These are phyloP conservation scores for Mycena venus DNA, from an alignment of 768 basidiomycete species.

Conservation along the genomic window DNA sequence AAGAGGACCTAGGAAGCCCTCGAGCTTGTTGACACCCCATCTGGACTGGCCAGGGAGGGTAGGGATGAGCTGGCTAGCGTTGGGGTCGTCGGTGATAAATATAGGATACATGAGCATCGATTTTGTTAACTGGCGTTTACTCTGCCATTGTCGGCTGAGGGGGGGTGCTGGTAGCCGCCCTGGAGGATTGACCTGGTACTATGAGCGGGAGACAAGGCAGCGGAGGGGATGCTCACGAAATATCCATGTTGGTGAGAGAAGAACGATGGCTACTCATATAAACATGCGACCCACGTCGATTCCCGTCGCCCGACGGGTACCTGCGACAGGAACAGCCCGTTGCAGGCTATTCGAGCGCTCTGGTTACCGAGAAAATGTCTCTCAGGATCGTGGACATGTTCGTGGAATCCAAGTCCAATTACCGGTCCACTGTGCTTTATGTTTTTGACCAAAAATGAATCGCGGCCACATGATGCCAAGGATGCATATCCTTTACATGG, in stretches of 20 bases:
- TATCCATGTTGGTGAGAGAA: conserved; percentile 51
- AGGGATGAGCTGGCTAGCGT: conserved; percentile 83
- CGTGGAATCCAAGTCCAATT: no score
- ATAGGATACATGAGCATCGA: conserved; percentile 99
- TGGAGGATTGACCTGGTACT: conserved; percentile 82
- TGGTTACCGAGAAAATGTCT: no score
- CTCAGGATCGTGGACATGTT: no score
- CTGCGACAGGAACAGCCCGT: no score
- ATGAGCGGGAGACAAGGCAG: neutral
- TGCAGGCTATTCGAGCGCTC: no score
- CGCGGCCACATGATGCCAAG: no score
- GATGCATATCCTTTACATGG: no score
- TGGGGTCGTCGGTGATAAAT: conserved; percentile 95
- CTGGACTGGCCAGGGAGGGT: conserved; percentile 88
- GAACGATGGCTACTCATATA: neutral
- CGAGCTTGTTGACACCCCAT: conserved; percentile 97
- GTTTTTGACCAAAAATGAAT: no score
- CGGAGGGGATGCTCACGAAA: conserved; percentile 54
- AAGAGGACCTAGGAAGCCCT: conserved; percentile 87
- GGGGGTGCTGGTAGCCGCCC: conserved; percentile 94
- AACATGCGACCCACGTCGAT: neutral
- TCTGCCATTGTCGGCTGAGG: conserved; percentile 90
- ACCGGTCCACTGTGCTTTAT: no score
- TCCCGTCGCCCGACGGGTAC: neutral
- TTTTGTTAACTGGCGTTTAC: conserved; percentile 82